These are phyloP conservation scores for Ustilago loliicola DNA, from an alignment of 1,284 basidiomycete species.

Conservation along the genomic window DNA sequence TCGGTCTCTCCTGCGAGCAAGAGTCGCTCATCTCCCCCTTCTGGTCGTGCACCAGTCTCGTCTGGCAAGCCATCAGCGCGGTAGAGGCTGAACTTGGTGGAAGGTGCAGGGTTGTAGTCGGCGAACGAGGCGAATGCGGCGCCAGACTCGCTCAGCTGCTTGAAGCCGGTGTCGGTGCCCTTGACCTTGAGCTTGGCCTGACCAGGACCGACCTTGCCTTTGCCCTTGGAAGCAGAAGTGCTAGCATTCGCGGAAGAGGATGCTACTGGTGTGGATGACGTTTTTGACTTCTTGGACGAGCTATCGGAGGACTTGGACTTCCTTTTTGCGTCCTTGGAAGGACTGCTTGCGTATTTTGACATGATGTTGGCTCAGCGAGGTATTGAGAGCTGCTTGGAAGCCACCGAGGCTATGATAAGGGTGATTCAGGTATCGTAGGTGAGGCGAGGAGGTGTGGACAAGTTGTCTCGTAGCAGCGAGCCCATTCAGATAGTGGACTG, in stretches of 20 bases:
- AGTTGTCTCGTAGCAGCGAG: too few relatives aligned
- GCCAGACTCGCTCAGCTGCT: slow-evolving; percentile 38
- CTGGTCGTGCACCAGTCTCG: slow-evolving; percentile 31
- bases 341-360: slow-evolving; percentile 23
- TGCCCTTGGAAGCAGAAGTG: slow-evolving; percentile 20
- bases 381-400: neutral
- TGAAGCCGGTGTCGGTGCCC: slow-evolving; percentile 20
- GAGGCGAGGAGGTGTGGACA: neutral
- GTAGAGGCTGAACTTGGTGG: slow-evolving; percentile 51
- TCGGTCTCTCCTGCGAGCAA: slow-evolving; percentile 62
- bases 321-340: slow-evolving; percentile 35
- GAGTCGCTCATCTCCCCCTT: slow-evolving; percentile 50
- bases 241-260: slow-evolving; percentile 21
- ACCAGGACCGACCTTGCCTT: slow-evolving; percentile 24
- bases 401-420: neutral
- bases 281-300: slow-evolving; percentile 49
- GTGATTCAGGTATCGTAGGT: neutral
- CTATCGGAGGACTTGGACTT: slow-evolving; percentile 40
- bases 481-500: neutral
- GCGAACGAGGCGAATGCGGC: slow-evolving; percentile 49
- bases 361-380: neutral
- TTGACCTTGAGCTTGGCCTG: slow-evolving; percentile 38
- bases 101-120: slow-evolving; percentile 48
- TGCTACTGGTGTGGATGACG: slow-evolving; percentile 18
- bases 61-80: slow-evolving; percentile 49